Base-by-base conservation (phyloP, 352 stramenopile species). In the Phytophthora parvispora region DNA sequence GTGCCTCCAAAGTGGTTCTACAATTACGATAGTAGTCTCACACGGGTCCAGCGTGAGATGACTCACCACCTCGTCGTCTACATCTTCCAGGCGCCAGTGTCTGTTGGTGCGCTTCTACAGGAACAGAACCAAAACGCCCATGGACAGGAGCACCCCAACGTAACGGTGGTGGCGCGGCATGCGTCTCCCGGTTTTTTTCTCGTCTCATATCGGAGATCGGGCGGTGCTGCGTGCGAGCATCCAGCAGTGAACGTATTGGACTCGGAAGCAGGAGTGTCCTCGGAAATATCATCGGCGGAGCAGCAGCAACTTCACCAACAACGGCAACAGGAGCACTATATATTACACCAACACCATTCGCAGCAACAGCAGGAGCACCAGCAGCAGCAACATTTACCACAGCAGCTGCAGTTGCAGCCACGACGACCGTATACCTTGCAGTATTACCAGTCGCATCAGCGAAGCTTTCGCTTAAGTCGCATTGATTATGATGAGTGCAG, bases 1-100 rank as follows among this genome's bases (percentile, higher is more conserved):
- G 38, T 57, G 5, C 74, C 62, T 15, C 69, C 70, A 6, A 75
- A 72, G 32, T 82, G 70, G 74, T 71, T 71, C 49, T 82, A 79
- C 57, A 69, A 54, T 25, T 79, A 79, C 43, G 67, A 82, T 38
- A 79, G 66, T 45, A 76, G 71, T 28, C 47, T 69, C 13, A 79
- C 70, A 20, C 63, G 72, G 18, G 59, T 43, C 7, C 74, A 82
- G 43, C 74, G 70, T 4, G 70, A 77, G 27, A 77, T 82, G 70
- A 69, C 59, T 22, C 74, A 82, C 27, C 64, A 77, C 16, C 52
- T 82, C 6, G 62, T 63, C 2, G 67, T 47, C 4, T 82, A 79
- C 31, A 60, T 82, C 10, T 70, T 82, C 6, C 54, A 52, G 24
- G n/a, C n/a, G n/a, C 15, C 36, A 16, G 22, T 48, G 3, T 51